Evolutionary conservation across 2,329 filamentous ascomycete species (phyloP), one percentile per base, ranked within the genome.

Genomic region (Aureobasidium sp.): DNA sequence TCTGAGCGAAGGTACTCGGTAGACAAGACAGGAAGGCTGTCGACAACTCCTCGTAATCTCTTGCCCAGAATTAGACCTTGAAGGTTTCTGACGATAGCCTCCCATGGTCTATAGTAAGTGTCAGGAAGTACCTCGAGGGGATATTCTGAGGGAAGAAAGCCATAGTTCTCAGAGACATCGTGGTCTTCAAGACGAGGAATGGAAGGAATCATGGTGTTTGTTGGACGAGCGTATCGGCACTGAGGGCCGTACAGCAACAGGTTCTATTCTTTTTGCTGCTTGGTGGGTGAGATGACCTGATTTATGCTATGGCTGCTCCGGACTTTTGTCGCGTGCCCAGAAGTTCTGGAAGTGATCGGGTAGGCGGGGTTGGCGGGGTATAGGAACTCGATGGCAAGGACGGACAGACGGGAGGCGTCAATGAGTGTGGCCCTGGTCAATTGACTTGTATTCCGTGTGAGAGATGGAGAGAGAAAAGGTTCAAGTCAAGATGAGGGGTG

Each of bases 61-160:
- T 88, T 90, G 75, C 87, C 95, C 62, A 97, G 82, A 57, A 97
- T 86, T 64, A 97, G 80, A 13, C 87, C 86, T 76, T 97, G 94
- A 34, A 99, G 81, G 71, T 96, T 97, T 67, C 87, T 84, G 37
- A 88, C 84, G 55, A 97, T 83, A 50, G 88, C 84, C 77, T 99
- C 94, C 94, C 94, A 99, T 72, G 91, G 90, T 74, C 89, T 87
- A 76, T 97, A 99, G 79, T 97, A 97, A 2, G 88, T 84, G 71
- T 97, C 89, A 10, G 91, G 89, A 15, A 99, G 85, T 61, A 84
- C 79, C 65, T 90, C 86, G 66, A 97, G 80, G 46, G 94, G 94
- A 39, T 89, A 78, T 66, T 90, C 86, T 65, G 89, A 81, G 1
- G 94, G 91, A 60, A 99, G 84, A 78, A 99, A 99, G 70, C 94